Percentiles rank a stretch among this genome's conserved stretches.
Conservation (phyloP, 108 stramenopile genomes). For the Cylindrotheca fusiformis region DNA sequence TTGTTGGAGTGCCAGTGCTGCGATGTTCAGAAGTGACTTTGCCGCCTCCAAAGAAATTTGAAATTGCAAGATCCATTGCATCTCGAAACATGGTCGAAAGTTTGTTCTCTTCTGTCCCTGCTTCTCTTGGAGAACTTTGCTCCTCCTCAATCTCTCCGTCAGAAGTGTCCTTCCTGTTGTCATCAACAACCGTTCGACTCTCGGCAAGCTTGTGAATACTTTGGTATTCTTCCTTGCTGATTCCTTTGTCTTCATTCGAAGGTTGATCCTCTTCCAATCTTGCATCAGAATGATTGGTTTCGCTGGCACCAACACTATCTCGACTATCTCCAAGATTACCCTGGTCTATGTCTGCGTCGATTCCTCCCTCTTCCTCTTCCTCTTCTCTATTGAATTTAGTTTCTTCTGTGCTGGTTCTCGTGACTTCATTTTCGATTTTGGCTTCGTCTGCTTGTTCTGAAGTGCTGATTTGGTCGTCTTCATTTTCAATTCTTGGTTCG, state of each 20-base stretch:
- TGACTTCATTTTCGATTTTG: background rate
- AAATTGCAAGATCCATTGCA: background rate
- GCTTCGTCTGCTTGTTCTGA: background rate
- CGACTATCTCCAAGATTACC: too few relatives aligned
- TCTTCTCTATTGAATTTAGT: background rate
- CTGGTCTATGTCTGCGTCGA: background rate
- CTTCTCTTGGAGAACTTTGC: background rate
- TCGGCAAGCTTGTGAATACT: background rate
- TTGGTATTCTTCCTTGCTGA: background rate
- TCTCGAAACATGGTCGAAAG: background rate
- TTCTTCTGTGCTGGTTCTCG: background rate
- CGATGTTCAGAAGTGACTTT: too few relatives aligned
- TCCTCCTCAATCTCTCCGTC: background rate
- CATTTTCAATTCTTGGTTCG: background rate
- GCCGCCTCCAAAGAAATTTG: background rate
- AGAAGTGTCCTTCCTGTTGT: too few relatives aligned
- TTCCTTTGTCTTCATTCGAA: background rate
- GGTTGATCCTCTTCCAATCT: background rate
- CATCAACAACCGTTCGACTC: background rate
- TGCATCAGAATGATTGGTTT: background rate
- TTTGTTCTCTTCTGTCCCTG: background rate
- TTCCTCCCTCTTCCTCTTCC: background rate
- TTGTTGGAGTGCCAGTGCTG: too few relatives aligned
- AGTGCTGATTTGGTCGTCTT: background rate
- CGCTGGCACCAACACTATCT: background rate